phyloP scores from a whole-genome alignment of 208 protist genomes.

The Wallacemonas sp. region DNA sequence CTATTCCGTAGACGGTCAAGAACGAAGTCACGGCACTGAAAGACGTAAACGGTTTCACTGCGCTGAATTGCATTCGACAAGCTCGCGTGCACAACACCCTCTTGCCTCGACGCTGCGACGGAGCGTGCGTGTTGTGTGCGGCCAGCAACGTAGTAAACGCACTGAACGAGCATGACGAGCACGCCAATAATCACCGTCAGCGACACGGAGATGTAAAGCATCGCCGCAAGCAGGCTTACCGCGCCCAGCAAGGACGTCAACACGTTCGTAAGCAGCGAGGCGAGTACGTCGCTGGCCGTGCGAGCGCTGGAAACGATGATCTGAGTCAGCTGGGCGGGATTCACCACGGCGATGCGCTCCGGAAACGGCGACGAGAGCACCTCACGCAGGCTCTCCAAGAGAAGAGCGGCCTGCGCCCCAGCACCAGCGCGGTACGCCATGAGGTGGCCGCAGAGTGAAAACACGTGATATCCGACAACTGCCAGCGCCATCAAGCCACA shows the following conservation, averaged over 20 bases:
- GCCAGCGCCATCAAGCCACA: conserved; percentile 38
- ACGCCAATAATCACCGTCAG: conserved; percentile 51
- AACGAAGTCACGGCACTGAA: conserved; percentile 55
- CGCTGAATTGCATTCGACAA: conserved; percentile 65
- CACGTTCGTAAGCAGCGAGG: conserved; percentile 59
- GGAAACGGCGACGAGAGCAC: conserved; percentile 38
- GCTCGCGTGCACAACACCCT: conserved; percentile 46
- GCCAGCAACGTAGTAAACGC: conserved; percentile 44
- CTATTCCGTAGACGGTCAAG: conserved; percentile 30
- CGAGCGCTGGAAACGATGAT: conserved; percentile 43
- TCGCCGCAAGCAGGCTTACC: conserved; percentile 27
- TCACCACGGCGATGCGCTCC: conserved; percentile 56
- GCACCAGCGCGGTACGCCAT: conserved; percentile 46
- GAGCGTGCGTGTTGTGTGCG: conserved; percentile 28
- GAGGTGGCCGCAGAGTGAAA: conserved; percentile 53
- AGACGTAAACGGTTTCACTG: conserved; percentile 66
- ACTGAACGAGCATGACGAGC: conserved; percentile 44
- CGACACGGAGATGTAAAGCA: conserved; percentile 59
- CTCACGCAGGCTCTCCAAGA: conserved; percentile 29
- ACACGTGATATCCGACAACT: conserved; percentile 43
- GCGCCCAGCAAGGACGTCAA: conserved; percentile 32
- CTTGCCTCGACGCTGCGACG: conserved; percentile 34
- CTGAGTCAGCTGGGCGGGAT: conserved; percentile 46
- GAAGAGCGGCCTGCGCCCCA: conserved; percentile 33
- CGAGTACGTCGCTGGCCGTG: conserved; percentile 39